Percentiles rank a stretch among this genome's conserved stretches.
Conservation (phyloP, 495 filamentous ascomycete genomes). For the Neurospora sp. region DNA sequence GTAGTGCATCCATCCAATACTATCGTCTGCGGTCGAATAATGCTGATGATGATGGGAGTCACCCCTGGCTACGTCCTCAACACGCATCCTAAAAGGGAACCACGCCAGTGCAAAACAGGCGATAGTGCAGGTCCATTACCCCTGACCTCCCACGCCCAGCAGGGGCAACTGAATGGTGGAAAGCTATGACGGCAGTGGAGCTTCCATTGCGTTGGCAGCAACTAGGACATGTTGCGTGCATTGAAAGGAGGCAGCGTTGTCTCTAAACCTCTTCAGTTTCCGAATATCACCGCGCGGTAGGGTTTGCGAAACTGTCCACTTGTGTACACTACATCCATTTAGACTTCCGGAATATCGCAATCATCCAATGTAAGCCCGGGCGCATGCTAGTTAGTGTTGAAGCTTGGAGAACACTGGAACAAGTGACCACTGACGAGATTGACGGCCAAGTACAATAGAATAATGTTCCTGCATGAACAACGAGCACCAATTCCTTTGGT, state of each 20-base stretch:
- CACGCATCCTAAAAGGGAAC: neutral
- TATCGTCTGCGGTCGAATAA: neutral
- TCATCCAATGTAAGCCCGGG: neutral
- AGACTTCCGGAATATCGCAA: neutral
- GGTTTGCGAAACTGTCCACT: neutral
- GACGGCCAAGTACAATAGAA: neutral
- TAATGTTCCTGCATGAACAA: neutral
- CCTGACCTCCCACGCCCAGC: neutral
- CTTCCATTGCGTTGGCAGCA: constrained; percentile 2
- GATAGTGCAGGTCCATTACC: constrained; percentile 1
- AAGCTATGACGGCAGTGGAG: constrained; percentile 10
- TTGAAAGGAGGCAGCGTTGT: neutral
- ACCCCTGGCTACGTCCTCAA: constrained; percentile 5
- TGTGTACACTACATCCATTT: neutral
- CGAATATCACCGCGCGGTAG: neutral
- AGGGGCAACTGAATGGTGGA: neutral
- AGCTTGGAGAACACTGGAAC: neutral
- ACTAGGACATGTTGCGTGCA: neutral
- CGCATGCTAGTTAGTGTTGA: neutral
- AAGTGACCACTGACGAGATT: neutral
- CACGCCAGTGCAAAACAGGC: neutral
- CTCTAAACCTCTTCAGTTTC: neutral
- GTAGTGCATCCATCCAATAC: neutral
- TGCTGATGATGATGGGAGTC: neutral
- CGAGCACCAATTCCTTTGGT: neutral